Evolutionary conservation across 768 basidiomycete genomes (phyloP).

Genomic region (Russula virescens): DNA sequence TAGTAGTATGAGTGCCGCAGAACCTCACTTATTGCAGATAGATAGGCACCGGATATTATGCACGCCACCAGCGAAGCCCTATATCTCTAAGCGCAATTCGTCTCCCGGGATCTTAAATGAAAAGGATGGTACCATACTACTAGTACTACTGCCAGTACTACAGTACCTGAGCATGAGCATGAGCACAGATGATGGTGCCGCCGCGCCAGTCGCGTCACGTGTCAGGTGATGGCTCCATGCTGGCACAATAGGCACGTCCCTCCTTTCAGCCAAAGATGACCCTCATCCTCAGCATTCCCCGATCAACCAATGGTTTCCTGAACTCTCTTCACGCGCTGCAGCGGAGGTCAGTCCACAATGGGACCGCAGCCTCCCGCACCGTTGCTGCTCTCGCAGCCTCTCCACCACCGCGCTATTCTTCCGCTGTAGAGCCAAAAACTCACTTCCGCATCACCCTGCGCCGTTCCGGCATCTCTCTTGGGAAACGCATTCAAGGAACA

Average conservation of each 20-base stretch:
- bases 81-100: no score
- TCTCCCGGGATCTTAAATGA: no score
- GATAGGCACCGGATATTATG: no score
- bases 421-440: conserved; percentile 39
- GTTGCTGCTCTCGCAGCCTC: conserved; percentile 11
- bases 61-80: no score
- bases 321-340: background rate
- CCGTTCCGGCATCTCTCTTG: conserved; percentile 82
- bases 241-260: background rate
- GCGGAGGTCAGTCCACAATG: background rate
- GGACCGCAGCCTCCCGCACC: conserved; percentile 16
- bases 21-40: no score
- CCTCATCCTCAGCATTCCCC: background rate
- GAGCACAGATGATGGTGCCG: no score
- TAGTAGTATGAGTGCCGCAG: no score
- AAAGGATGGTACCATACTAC: no score
- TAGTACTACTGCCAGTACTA: no score
- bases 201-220: no score
- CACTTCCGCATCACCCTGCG: conserved; percentile 88
- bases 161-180: no score
- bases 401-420: conserved; percentile 6
- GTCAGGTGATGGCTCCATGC: no score
- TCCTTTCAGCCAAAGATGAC: background rate
- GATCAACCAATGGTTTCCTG: background rate
- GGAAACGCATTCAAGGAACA: conserved; percentile 63